Percentiles rank a stretch among this genome's conserved stretches.
Conservation (phyloP, 805 yeast species). For the Hanseniaspora guilliermondii region DNA sequence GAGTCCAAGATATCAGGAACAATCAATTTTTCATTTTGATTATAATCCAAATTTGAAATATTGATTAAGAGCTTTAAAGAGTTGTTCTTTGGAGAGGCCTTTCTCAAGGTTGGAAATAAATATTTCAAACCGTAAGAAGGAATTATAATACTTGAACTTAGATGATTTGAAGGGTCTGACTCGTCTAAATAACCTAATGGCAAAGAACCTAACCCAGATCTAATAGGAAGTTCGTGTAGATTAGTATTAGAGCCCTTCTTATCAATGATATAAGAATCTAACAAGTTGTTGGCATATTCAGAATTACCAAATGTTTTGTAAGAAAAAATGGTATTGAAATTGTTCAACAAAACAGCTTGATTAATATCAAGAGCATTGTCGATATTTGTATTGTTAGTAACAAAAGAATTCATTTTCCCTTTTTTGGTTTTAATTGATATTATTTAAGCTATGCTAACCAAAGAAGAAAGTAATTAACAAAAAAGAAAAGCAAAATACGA, state of each 20-base stretch:
- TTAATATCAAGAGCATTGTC: slow-evolving; percentile 45
- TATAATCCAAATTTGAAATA: slow-evolving; percentile 67
- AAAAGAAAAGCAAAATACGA: too few relatives aligned
- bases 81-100: slow-evolving; percentile 27
- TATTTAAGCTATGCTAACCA: neutral
- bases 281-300: slow-evolving; percentile 28
- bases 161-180: slow-evolving; percentile 19
- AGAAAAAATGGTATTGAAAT: slow-evolving; percentile 46
- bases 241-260: slow-evolving; percentile 13
- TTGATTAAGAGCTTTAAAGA: slow-evolving; percentile 48
- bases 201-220: slow-evolving; percentile 74
- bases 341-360: slow-evolving; percentile 41
- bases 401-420: neutral
- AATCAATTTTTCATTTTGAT: slow-evolving; percentile 35
- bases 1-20: slow-evolving; percentile 54
- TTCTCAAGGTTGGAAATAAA: slow-evolving; percentile 49
- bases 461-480: too few relatives aligned
- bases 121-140: slow-evolving; percentile 57
- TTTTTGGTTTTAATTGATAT: neutral
- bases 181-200: slow-evolving; percentile 56
- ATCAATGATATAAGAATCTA: slow-evolving; percentile 41
- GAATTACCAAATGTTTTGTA: slow-evolving; percentile 57
- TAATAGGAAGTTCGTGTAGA: slow-evolving; percentile 43
- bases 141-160: slow-evolving; percentile 37
- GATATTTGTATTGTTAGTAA: slow-evolving; percentile 28